phyloP scores from a whole-genome alignment of 805 yeast genomes.

The Kazachstania psychrophila region DNA sequence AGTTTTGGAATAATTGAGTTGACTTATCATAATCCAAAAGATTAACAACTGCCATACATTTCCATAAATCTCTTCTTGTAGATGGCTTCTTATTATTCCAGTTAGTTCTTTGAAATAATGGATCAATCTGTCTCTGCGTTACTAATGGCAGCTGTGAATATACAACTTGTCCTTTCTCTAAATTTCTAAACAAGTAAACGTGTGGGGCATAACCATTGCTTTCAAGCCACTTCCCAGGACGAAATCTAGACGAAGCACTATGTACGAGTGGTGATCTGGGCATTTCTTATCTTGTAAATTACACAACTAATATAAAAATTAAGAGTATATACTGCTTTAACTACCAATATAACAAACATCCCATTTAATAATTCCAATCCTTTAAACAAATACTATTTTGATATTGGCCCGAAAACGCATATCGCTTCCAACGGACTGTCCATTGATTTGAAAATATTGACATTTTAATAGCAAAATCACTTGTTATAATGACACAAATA shows the following conservation, averaged over 20 bases:
- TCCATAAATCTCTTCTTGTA: constrained; percentile 80
- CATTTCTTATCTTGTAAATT: not conserved
- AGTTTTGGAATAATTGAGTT: constrained; percentile 60
- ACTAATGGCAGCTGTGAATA: constrained; percentile 68
- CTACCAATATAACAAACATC: too few relatives aligned
- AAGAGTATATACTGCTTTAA: too few relatives aligned
- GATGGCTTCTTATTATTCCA: constrained; percentile 82
- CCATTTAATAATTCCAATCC: not conserved
- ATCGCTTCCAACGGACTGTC: too few relatives aligned
- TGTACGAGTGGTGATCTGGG: constrained; percentile 1
- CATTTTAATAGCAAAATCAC: too few relatives aligned
- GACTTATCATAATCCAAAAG: constrained; percentile 54
- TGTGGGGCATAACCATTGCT: constrained; percentile 68
- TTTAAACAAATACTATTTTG: too few relatives aligned
- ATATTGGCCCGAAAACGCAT: too few relatives aligned
- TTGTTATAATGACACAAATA: too few relatives aligned
- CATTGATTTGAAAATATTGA: too few relatives aligned
- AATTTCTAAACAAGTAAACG: constrained; percentile 71
- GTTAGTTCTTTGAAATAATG: constrained; percentile 61
- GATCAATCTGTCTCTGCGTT: constrained; percentile 43
- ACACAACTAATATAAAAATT: too few relatives aligned
- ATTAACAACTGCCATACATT: constrained; percentile 77
- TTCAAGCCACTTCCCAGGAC: constrained; percentile 50
- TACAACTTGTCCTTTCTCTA: constrained; percentile 81
- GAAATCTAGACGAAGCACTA: constrained; percentile 33